Base-by-base conservation (phyloP, 768 basidiomycete species). In the Boletellus emodensis region DNA sequence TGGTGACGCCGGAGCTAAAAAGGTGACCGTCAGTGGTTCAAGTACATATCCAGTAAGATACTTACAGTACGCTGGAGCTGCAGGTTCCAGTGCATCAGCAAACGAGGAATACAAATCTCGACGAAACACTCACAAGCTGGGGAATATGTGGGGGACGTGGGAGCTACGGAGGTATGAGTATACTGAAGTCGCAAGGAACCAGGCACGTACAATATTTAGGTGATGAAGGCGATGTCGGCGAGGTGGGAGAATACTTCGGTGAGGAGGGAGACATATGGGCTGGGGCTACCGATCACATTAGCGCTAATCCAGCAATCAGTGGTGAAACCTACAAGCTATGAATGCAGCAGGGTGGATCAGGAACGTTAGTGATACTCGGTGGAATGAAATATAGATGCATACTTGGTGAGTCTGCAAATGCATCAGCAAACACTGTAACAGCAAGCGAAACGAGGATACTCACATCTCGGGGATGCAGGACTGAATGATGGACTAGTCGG, bases 231-330 rank as follows among this genome's bases (percentile, higher is more conserved):
- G 90, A 93, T 8, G 85, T 82, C 67, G 94, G 94, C 4, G 92
- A 94, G 0, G 94, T 92, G 3, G 94, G 94, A 11, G 91, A 94
- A 69, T 94, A 96, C 61, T 86, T 90, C 7, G 93, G 93, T 28
- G 91, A 94, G 4, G 93, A 83, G 0, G 92, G 93, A 8, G 93
- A 94, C 75, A 87, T 80, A 48, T 89, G 85, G 20, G 83, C 79
- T 32, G 90, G 88, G 6, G 89, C 87, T 87, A 60, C 49, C 40
- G 54, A 52, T 48, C 44, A 49, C 5, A 18, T 60, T 32, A 54
- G 51, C 33, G 9, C 14, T 32, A 51, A 53, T 46, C 15, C 20
- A 37, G 26, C 36, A 33, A 42, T 22, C 22, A 5, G 32, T 45
- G 45, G 17, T 26, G 36, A 18, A 6, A 79, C 84, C 67, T 69